A percentile compares a stretch with the other conserved stretches of the same genome.
phyloP scores from a whole-genome alignment of 2,329 filamentous ascomycete genomes.

The Neofusicoccum laricinum region DNA sequence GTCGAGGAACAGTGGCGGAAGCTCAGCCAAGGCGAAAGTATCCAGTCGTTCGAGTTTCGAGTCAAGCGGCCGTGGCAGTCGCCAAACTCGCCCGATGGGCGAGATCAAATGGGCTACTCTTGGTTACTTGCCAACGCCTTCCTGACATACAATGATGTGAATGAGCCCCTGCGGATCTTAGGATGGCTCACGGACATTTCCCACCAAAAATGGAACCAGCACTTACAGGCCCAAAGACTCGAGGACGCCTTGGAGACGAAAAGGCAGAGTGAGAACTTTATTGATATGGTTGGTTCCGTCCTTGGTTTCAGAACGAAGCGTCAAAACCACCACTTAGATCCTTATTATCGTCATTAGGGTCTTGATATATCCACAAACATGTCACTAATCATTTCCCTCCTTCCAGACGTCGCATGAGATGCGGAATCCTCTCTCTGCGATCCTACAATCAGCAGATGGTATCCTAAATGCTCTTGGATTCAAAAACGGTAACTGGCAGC shows the following conservation, averaged over 20 bases:
- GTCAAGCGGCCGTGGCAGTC: not conserved
- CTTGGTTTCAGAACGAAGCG: not conserved
- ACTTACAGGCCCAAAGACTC: conserved; percentile 27
- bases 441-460: conserved; percentile 33
- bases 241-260: conserved; percentile 37
- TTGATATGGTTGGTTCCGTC: conserved; percentile 27
- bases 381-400: not conserved
- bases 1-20: conserved; percentile 13
- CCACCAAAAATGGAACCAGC: conserved; percentile 31
- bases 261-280: conserved; percentile 36
- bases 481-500: not conserved
- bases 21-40: not conserved
- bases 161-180: conserved; percentile 27
- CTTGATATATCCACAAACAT: not conserved
- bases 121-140: conserved; percentile 33
- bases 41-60: conserved; percentile 13
- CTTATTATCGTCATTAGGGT: not conserved
- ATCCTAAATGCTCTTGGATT: conserved; percentile 24
- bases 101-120: not conserved
- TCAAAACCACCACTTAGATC: too few species aligned
- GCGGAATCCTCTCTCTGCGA: conserved; percentile 25
- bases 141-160: conserved; percentile 29
- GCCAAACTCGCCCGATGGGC: not conserved
- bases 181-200: conserved; percentile 35
- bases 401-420: conserved; percentile 13